Base-by-base conservation (phyloP, 257 asterid genomes). In the Fraxinus cuspidata region DNA sequence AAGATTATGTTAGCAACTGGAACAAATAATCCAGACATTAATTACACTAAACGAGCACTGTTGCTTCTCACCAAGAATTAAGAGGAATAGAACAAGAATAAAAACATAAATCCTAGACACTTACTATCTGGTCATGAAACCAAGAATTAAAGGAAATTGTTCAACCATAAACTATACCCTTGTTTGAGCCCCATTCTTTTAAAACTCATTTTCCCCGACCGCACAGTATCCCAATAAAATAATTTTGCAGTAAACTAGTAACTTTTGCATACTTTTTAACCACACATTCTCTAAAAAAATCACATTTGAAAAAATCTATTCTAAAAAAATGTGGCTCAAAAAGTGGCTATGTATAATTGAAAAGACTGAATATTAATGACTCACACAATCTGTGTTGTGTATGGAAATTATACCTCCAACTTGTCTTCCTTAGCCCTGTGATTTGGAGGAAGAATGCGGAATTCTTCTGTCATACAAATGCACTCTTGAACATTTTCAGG, bases 401-500 rank as follows among this genome's bases (percentile, higher is more conserved):
- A 63, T 11, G 16, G 3, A 28, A 70, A 42, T 47, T 51, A 27
- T 85, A 92, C 97, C 98, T 91, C 97, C 85, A 92, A 78, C 83
- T 91, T 94, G 86, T 91, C 97, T 79, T 91, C 97, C 80, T 91
- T 94, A 37, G 92, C 97, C 80, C 91, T 78, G 80, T 94, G 98
- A 79, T 88, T 88, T 81, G 85, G 91, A 58, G 98, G 97, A 74
- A 94, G 94, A 65, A 87, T 73, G 21, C 97, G 97, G 70, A 90
- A 92, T 79, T 92, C 94, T 79, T 94, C 87, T 1, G 96, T 86
- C 90, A 92, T 68, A 37, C 91, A 84, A 58, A 92, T 64, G 81
- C 97, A 92, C 83, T 89, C 97, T 29, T 84, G 81, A 73, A 91
- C 86, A 79, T 88, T 94, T 89, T 94, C 97, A 0, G 98, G 98